Evolutionary conservation across 2,329 filamentous ascomycete genomes (phyloP), one percentile per base, ranked within the genome.

Genomic region (Bretziella fagacearum): DNA sequence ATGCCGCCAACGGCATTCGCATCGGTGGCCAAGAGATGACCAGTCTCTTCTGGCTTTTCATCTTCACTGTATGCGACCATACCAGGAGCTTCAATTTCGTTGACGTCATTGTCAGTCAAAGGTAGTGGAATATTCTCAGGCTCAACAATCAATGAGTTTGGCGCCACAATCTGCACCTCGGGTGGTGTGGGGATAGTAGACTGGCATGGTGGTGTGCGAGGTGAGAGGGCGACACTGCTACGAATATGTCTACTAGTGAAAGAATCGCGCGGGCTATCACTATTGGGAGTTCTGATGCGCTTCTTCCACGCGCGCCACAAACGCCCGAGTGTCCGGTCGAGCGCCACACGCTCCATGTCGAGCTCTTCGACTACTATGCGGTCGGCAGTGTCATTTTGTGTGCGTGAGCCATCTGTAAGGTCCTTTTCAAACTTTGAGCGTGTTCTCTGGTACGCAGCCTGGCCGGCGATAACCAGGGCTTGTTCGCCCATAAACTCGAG

Each of bases 241-340:
- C 32, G 17, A 49, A 61, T 49, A 51, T 64, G 59, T 20, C 27
- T 40, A 20, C 55, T 55, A n/a, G 55, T 58, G 18, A 62, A 54
- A 1, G 69, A 68, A 41, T 67, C 66, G 39, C 65, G 63, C 29
- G 66, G 61, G 42, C 65, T 59, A 32, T 70, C 67, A 27, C 65
- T 62, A 27, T 59, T 60, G 0, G 75, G 73, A 5, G 71, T 70
- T 49, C 84, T 74, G 55, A 83, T 71, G 52, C 81, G 76, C 65
- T 94, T 94, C 64, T 91, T 85, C 91, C 91, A 98, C 22, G 84
- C 82, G 55, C 91, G 77, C 91, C 91, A 98, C 36, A 96, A 68
- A 42, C 87, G 73, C 17, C 91, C 91, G 1, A 98, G 67, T 2
- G 84, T 87, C 49, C 86, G 74, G 58, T 94, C 93, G 51, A 96